Evolutionary conservation across 805 yeast species (phyloP).

Genomic region (Schwanniomyces pseudopolymorphus): DNA sequence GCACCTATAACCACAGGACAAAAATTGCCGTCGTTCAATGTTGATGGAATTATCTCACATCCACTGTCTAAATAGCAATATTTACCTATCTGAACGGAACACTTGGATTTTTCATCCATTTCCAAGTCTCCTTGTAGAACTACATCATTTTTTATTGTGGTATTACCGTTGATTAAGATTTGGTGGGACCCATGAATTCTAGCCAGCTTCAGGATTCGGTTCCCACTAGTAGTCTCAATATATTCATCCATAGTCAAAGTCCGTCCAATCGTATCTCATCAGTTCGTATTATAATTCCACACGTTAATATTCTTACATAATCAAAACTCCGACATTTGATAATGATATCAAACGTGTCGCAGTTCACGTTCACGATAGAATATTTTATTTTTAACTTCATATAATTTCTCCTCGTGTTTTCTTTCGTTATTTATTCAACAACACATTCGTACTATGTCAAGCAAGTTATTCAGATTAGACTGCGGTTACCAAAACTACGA

Average conservation of each 20-base stretch:
- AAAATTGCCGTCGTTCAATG: slow-evolving; percentile 6
- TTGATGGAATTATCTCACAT: slow-evolving; percentile 26
- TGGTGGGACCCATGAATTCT: slow-evolving; percentile 40
- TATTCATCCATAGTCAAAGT: slow-evolving; percentile 20
- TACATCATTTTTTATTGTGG: slow-evolving; percentile 42
- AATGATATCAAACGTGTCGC: background rate
- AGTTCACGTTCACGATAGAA: background rate
- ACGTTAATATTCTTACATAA: background rate
- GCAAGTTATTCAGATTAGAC: slow-evolving; percentile 37
- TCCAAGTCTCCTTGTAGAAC: slow-evolving; percentile 33
- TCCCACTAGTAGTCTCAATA: slow-evolving; percentile 54
- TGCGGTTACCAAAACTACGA: slow-evolving; percentile 77
- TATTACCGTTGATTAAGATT: slow-evolving; percentile 47
- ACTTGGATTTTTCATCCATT: slow-evolving; percentile 9
- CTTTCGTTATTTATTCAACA: background rate
- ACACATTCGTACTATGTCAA: slow-evolving; percentile 17
- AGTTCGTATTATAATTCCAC: background rate
- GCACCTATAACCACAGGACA: slow-evolving; percentile 45
- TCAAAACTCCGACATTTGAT: background rate
- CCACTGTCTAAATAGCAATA: slow-evolving; percentile 38
- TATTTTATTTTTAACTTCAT: background rate
- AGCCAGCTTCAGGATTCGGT: slow-evolving; percentile 47
- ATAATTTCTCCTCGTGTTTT: background rate
- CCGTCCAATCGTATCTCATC: background rate
- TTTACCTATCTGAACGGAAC: slow-evolving; percentile 46